Percentiles rank a stretch among this genome's conserved stretches.
Conservation (phyloP, 108 stramenopile genomes). For the Cyclostephanos tholiformis region DNA sequence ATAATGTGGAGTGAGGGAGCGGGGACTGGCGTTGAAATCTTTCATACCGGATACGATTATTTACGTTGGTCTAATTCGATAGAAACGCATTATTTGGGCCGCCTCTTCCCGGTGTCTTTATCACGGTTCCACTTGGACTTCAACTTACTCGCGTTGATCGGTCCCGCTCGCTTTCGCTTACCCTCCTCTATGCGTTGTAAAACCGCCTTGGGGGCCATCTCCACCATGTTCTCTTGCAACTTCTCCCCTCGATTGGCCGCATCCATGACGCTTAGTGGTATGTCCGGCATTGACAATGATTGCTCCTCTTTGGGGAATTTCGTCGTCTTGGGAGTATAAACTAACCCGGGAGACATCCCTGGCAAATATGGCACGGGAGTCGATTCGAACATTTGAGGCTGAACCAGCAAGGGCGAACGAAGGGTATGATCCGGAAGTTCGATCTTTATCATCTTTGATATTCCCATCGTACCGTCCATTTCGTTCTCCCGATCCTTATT, state of each 20-base stretch:
- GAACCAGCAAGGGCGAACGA: constrained; percentile 24
- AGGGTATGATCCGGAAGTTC: constrained; percentile 30
- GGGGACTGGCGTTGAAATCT: no score
- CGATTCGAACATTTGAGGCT: constrained; percentile 28
- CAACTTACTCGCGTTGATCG: constrained; percentile 39
- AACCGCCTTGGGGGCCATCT: constrained; percentile 44
- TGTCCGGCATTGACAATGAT: constrained; percentile 28
- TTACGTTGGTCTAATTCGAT: not conserved
- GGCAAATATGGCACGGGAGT: constrained; percentile 32
- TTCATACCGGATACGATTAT: not conserved
- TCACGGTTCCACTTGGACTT: constrained; percentile 33
- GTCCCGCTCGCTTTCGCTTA: constrained; percentile 8
- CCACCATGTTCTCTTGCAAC: constrained; percentile 8
- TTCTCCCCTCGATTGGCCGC: constrained; percentile 70
- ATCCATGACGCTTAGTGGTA: constrained; percentile 56
- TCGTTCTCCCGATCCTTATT: not conserved
- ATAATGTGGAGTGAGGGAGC: no score
- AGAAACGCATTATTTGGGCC: constrained; percentile 3
- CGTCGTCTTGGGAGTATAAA: not conserved
- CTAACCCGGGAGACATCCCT: not conserved
- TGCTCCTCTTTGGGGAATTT: not conserved
- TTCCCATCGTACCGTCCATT: not conserved
- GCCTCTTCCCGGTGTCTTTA: constrained; percentile 14
- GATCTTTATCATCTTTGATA: constrained; percentile 2
- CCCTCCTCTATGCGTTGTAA: constrained; percentile 22